Base-by-base conservation (phyloP, 2,329 filamentous ascomycete species). In the Paecilomyces sp. region DNA sequence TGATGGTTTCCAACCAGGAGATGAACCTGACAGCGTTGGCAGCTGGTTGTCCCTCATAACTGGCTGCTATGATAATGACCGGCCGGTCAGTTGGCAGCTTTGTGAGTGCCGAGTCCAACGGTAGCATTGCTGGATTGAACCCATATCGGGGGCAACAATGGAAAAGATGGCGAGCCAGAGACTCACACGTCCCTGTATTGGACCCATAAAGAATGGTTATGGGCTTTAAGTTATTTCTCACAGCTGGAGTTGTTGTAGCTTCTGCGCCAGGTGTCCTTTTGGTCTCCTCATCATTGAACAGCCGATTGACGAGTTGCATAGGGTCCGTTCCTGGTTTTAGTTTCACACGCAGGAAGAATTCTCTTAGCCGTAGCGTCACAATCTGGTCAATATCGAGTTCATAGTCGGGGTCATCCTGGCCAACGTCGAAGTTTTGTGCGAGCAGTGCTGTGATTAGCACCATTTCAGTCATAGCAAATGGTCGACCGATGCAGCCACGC, bases 11-110 rank as follows among this genome's bases (percentile, higher is more conserved):
- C 0, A 78, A 58, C 77, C 76, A 79, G 18, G 71, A 69, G 18
- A 76, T 69, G 53, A 78, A 79, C 54, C 76, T 71, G 3, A 70
- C 71, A 0, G 76, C 76, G 54, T 79, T 79, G 55, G 78, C 77
- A 2, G 76, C 68, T 3, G 77, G 76, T 25, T 75, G 69, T 11
- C 77, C 77, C 61, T 79, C 76, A 56, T 77, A 79, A 0, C 71
- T 74, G 2, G 75, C 71, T 3, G 75, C 75, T 52, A 79, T 65
- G 18, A 79, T 74, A 0, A 72, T 68, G 2, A 75, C 60, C 0
- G 76, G 76, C 25, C 70, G 69, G 36, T 76, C 70, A 13, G 65
- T 73, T 0, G 72, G 69, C 2, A 77, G 33, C 11, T 36, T 36
- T 36, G 33, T 3, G 3, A 36, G 11, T 36, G 33, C 15, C 33